A percentile compares a stretch with the other conserved stretches of the same genome.
phyloP scores from a whole-genome alignment of 73 alveolate species.

The Paramecium pentaurelia region DNA sequence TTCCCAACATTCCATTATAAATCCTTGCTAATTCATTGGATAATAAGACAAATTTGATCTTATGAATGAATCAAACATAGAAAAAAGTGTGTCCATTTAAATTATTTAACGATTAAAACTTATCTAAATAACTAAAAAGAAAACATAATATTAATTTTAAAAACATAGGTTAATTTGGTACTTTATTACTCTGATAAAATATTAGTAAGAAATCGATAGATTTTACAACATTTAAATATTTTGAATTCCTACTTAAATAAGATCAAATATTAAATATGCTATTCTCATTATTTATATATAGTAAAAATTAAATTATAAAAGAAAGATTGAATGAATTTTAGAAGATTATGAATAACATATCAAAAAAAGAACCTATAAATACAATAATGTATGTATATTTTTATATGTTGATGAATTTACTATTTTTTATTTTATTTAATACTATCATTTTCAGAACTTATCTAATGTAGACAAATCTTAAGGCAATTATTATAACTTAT shows the following conservation, averaged over 20 bases:
- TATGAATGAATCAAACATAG: conserved; percentile 2
- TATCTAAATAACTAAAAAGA: neutral
- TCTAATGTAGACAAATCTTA: conserved; percentile 26
- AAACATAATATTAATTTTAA: neutral
- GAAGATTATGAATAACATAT: too few relatives aligned
- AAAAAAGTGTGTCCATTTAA: conserved; percentile 13
- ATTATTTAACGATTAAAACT: neutral
- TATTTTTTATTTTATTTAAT: conserved; percentile 37
- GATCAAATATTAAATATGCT: too few relatives aligned
- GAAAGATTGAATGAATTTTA: too few relatives aligned
- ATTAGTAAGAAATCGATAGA: neutral
- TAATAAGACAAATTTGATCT: neutral
- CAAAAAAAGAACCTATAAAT: too few relatives aligned
- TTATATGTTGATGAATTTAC: neutral
- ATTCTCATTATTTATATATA: too few relatives aligned
- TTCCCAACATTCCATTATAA: neutral
- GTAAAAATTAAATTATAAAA: too few relatives aligned
- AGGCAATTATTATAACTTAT: neutral
- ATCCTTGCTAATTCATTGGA: neutral
- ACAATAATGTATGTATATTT: neutral
- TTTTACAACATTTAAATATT: too few relatives aligned
- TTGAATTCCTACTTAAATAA: too few relatives aligned
- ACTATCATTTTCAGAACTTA: conserved; percentile 31
- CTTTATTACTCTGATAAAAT: neutral
- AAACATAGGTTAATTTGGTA: neutral